phyloP scores from a whole-genome alignment of 306 rosid genomes.

The Cucurbita pepo region DNA sequence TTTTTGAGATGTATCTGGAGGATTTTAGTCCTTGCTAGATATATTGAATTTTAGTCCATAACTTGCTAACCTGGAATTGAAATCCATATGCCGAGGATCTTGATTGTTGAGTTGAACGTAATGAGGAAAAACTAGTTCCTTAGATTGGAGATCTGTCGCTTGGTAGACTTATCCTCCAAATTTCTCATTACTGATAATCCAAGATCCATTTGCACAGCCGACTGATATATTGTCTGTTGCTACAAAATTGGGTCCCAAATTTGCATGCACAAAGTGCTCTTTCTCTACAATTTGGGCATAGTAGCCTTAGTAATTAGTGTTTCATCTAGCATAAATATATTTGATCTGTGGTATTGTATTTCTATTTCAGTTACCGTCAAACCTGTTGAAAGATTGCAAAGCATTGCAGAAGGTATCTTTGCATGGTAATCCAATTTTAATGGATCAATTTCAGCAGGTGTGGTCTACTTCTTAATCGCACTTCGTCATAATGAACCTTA shows the following conservation, averaged over 20 bases:
- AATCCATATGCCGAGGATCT: background rate
- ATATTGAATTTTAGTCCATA: background rate
- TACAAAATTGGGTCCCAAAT: background rate
- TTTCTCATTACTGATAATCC: background rate
- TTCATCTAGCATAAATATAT: background rate
- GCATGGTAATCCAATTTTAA: conserved; percentile 80
- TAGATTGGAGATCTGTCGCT: background rate
- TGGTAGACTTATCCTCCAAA: background rate
- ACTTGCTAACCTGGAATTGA: background rate
- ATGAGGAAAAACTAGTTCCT: background rate
- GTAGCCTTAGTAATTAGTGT: background rate
- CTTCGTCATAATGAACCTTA: background rate
- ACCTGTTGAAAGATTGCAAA: conserved; percentile 71
- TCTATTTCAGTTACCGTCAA: conserved; percentile 43
- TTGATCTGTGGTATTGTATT: background rate
- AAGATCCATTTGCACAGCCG: background rate
- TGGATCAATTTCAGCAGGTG: conserved; percentile 93
- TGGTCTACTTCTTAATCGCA: conserved; percentile 1
- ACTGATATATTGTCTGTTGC: background rate
- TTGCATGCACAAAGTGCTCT: background rate
- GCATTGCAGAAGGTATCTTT: conserved; percentile 81
- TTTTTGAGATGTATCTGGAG: background rate
- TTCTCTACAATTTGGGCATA: background rate
- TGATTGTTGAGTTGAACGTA: background rate
- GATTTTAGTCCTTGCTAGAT: background rate